Conservation (phyloP, 306 rosid species). For the Purshia tridentata region DNA sequence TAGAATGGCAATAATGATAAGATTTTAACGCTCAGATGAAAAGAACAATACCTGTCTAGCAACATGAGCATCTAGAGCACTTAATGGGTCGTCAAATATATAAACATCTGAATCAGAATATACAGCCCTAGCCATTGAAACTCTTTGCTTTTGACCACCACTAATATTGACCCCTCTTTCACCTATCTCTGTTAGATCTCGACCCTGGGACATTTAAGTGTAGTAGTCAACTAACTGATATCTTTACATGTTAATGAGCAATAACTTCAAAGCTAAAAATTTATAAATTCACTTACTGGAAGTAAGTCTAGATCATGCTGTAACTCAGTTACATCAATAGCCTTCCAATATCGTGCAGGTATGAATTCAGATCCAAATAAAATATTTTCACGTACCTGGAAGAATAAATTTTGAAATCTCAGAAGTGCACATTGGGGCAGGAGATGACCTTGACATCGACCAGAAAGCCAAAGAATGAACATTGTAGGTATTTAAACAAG, state of each 20-base stretch:
- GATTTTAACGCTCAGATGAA: neutral
- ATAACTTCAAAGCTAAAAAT: conserved; percentile 11
- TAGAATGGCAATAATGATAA: neutral
- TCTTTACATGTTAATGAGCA: conserved; percentile 15
- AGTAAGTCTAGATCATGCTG: conserved; percentile 70
- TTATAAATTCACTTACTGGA: conserved; percentile 61
- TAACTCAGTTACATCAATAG: conserved; percentile 62
- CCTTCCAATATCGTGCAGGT: conserved; percentile 58
- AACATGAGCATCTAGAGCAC: conserved; percentile 92
- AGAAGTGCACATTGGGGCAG: conserved; percentile 17
- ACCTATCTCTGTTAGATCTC: conserved; percentile 85
- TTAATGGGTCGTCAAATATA: conserved; percentile 89
- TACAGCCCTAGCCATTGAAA: conserved; percentile 86
- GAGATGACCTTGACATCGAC: neutral
- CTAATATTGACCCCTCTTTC: conserved; percentile 95
- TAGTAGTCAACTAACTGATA: neutral
- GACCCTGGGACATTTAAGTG: conserved; percentile 49
- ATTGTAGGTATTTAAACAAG: neutral
- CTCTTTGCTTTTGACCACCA: conserved; percentile 96
- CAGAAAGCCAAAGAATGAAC: neutral
- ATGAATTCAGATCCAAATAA: conserved; percentile 77
- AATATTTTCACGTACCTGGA: conserved; percentile 81
- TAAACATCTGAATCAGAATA: conserved; percentile 82
- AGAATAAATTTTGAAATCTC: conserved; percentile 15
- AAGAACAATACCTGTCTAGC: conserved; percentile 58